Evolutionary conservation across 306 rosid species (phyloP), one percentile per base, ranked within the genome.

Genomic region (Fragaria ananassa): DNA sequence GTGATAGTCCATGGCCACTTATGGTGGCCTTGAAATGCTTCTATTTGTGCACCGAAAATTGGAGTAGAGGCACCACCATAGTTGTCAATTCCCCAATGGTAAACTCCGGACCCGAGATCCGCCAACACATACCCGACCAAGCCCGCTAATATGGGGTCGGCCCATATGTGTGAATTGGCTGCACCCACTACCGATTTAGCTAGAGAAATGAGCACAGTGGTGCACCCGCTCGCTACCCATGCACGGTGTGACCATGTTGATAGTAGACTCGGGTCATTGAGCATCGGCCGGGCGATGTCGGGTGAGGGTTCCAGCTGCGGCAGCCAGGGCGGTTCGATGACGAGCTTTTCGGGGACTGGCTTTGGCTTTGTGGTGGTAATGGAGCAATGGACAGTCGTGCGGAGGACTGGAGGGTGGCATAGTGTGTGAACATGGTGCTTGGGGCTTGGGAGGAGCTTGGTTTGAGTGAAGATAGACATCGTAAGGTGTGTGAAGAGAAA

Each of bases 1-100:
- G 92, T 92, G 47, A 95, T 95, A 1, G 92, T 92, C 96, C 97
- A 90, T 4, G 98, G 98, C 89, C 87, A 84, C 85, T 88, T 90
- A 21, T 95, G 98, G 71, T 95, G 98, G 4, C 98, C 96, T 85
- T 92, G 97, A 13, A 95, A 95, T 1, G 92, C 97, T 12, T 90
- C 96, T 11, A 92, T 95, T 61, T 95, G 98, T 15, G 85, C 12
- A 12, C 98, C 98, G 54, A 95, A 82, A 14, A 90, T 4, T 66
- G 96, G 96, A 41, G 92, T 90, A 2, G 93, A 81, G 1, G 70
- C 84, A 42, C 79, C 83, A 0, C 97, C 97, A 25, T 92, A 95
- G 27, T 95, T 95, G 64, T 91, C 97, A 37, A 95, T 92, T 15
- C 85, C 90, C 98, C 97, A 95, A 15, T 95, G 98, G 72, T 92